Evolutionary conservation across 1,284 basidiomycete species (phyloP), one percentile per base, ranked within the genome.

Genomic region (Ustilago nuda): DNA sequence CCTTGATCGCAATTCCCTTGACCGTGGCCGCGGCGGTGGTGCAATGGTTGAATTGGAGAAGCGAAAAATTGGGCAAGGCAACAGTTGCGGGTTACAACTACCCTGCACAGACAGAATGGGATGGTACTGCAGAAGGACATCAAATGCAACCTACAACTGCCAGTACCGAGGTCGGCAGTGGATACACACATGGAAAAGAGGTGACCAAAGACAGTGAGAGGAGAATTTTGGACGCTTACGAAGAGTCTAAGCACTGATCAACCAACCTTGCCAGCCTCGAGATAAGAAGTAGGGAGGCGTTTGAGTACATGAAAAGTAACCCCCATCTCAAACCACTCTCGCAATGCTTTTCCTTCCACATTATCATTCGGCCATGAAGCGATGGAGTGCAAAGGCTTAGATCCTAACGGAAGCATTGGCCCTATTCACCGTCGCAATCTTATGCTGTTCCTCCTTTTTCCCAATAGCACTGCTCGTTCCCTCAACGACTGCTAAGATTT

Each of bases 381-480:
- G 23, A 27, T 27, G 3, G 3, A 27, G 23, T 27, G 39, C 39
- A 41, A 6, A 41, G 11, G 11, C 11, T 35, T 64, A 84, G 52
- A 84, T 79, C 59, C 82, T 72, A n/a, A 83, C 80, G 45, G 75
- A 63, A 35, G 81, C 76, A 59, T 85, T 85, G n/a, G 80, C 77
- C 93, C 94, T 91, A 86, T 93, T 93, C 39, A 92, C 88, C 88
- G 92, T 92, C 1, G 92, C 94, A 43, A 89, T 81, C 79, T 88
- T 89, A 85, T 95, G 94, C 58, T 90, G 84, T 61, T 86, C 82
- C 55, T 86, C 82, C 72, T 85, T 85, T 58, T 82, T 86, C 37
- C 81, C 81, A 45, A 87, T 71, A 8, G 85, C 86, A 39, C 79
- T 80, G 48, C 77, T 81, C 39, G 83, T 83, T 0, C 87, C 87